Evolutionary conservation across 148 eudicot species (phyloP), one percentile per base, ranked within the genome.

Genomic region (Polygonum maritimum): DNA sequence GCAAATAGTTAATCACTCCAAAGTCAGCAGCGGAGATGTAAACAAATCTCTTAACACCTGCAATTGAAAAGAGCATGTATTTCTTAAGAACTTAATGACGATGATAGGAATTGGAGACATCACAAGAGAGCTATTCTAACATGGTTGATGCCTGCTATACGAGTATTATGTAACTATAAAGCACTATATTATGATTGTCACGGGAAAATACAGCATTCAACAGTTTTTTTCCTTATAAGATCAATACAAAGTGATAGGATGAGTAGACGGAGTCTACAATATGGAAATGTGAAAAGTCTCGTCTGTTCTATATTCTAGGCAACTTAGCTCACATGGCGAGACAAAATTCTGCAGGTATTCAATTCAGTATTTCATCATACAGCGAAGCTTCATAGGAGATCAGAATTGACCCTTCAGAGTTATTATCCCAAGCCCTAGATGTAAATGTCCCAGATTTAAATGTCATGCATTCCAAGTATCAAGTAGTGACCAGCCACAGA

Each of bases 1-100:
- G 84, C 77, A 89, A 58, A 76, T 89, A 91, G 81, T 91, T 91
- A 16, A 86, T 83, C 76, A 88, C 60, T 12, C 97, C 97, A 83
- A 86, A 91, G 82, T 88, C 97, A 77, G 93, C 91, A 76, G 97
- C 97, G 75, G 97, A 91, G 62, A 91, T 83, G 76, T 91, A 91
- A 48, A 89, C 89, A 83, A 86, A 91, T 78, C 97, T 86, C 79
- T 91, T 91, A 1, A 88, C 91, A 36, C 93, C 97, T 91, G 84
- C 65, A 86, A 69, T 75, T 69, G 54, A 72, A 44, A 45, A 44
- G 38, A 45, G 21, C 7, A 21, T 3, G 54, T 72, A 44, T 41
- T 71, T 71, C 48, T 40, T 71, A 21, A 71, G 74, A 26, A 39
- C 19, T 69, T 69, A 44, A 69, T 26, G 31, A 36, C 19, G 67